These are phyloP conservation scores for Amanita rubescens DNA, from an alignment of 768 basidiomycete species.

Conservation along the genomic window DNA sequence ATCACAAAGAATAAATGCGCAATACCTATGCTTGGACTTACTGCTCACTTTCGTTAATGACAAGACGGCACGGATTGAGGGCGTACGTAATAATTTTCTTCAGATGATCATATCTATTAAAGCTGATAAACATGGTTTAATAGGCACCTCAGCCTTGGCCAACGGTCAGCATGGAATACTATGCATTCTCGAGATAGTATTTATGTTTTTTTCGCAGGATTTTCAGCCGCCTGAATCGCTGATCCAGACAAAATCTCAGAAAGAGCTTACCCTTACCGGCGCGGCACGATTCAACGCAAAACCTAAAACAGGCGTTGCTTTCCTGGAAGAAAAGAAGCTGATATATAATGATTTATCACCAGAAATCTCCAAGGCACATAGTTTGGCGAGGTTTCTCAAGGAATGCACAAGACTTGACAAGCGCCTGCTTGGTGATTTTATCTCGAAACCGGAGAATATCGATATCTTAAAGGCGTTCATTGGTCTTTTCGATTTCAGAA, in stretches of 20 bases:
- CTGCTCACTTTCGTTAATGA: slow-evolving; percentile 81
- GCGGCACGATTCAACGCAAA: slow-evolving; percentile 87
- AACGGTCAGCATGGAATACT: slow-evolving; percentile 33
- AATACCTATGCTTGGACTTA: slow-evolving; percentile 83
- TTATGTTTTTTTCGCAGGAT: slow-evolving; percentile 29
- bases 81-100: slow-evolving; percentile 26
- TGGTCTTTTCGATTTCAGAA: slow-evolving; percentile 80
- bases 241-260: slow-evolving; percentile 69
- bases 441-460: slow-evolving; percentile 82
- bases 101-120: slow-evolving; percentile 8
- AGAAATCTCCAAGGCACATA: slow-evolving; percentile 48
- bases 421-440: slow-evolving; percentile 86
- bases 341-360: slow-evolving; percentile 64
- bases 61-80: slow-evolving; percentile 63
- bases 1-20: slow-evolving; percentile 65
- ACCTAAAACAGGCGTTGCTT: slow-evolving; percentile 84
- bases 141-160: slow-evolving; percentile 55
- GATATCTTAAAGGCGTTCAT: slow-evolving; percentile 86
- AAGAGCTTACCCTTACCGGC: slow-evolving; percentile 78
- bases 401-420: slow-evolving; percentile 83
- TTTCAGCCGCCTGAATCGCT: slow-evolving; percentile 51
- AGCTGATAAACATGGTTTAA: slow-evolving; percentile 7
- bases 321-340: slow-evolving; percentile 88
- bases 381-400: slow-evolving; percentile 83
- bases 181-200: background rate